These are phyloP conservation scores for Alternaria arborescens DNA, from an alignment of 2,329 filamentous ascomycete species.

Conservation along the genomic window DNA sequence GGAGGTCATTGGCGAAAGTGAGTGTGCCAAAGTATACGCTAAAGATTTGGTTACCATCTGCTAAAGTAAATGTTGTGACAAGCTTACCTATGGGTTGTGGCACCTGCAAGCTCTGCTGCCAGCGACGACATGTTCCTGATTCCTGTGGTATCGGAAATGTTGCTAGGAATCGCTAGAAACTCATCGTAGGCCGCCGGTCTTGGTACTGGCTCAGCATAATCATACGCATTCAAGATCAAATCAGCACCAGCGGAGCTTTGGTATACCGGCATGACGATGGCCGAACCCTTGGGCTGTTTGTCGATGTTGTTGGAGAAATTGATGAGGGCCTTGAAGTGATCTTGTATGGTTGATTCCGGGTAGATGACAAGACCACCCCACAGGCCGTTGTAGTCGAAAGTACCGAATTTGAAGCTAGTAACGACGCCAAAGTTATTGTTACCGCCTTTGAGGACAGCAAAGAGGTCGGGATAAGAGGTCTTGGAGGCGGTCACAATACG, in stretches of 20 bases:
- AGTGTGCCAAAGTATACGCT: slow-evolving; percentile 36
- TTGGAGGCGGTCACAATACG: slow-evolving; percentile 31
- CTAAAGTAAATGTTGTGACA: not conserved
- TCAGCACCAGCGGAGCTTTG: slow-evolving; percentile 21
- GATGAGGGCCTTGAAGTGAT: slow-evolving; percentile 33
- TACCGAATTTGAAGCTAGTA: slow-evolving; percentile 37
- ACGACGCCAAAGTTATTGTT: slow-evolving; percentile 49
- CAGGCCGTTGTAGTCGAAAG: slow-evolving; percentile 33
- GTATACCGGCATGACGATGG: slow-evolving; percentile 32
- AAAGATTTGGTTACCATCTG: not conserved
- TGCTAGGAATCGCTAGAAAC: slow-evolving; percentile 35
- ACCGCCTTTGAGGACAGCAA: slow-evolving; percentile 45
- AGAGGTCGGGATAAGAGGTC: slow-evolving; percentile 38
- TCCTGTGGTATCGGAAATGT: slow-evolving; percentile 33
- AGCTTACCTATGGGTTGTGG: slow-evolving; percentile 24
- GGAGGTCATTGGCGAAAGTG: slow-evolving; percentile 46
- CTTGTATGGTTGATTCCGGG: slow-evolving; percentile 24
- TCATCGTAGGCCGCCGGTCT: slow-evolving; percentile 32
- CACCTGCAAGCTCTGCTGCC: slow-evolving; percentile 27
- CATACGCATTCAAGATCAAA: slow-evolving; percentile 33
- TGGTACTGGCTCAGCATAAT: slow-evolving; percentile 29
- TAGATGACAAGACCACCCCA: slow-evolving; percentile 49
- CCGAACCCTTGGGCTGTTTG: slow-evolving; percentile 26
- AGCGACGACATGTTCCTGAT: slow-evolving; percentile 37
- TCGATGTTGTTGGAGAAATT: slow-evolving; percentile 31